Percentiles rank a stretch among this genome's conserved stretches.
These are phyloP conservation scores for Jamesozyma piceae DNA, from an alignment of 805 yeast genomes.

Conservation along the genomic window DNA sequence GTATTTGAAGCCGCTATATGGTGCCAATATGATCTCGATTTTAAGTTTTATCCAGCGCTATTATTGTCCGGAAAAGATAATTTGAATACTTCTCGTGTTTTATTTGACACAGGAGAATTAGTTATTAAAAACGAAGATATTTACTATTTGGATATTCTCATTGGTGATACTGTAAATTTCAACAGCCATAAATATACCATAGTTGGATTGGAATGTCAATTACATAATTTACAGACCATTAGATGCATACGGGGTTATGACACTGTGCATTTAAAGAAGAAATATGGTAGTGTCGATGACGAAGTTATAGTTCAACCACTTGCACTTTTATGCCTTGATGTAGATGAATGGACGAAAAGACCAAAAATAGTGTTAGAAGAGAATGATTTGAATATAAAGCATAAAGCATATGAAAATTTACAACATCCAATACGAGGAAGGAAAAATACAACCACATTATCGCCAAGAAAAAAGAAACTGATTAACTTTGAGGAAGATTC, in stretches of 20 bases:
- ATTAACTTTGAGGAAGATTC: neutral
- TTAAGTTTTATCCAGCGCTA: slow-evolving; percentile 41
- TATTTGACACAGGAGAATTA: slow-evolving; percentile 17
- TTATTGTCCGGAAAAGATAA: slow-evolving; percentile 17
- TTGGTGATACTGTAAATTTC: slow-evolving; percentile 45
- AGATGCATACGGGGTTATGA: slow-evolving; percentile 57
- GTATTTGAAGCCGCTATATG: slow-evolving; percentile 37
- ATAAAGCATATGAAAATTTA: slow-evolving; percentile 10
- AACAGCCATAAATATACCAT: slow-evolving; percentile 33
- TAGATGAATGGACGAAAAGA: slow-evolving; percentile 30
- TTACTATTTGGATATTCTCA: slow-evolving; percentile 41
- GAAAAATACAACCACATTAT: slow-evolving; percentile 7
- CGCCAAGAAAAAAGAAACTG: slow-evolving; percentile 6
- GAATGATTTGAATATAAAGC: slow-evolving; percentile 3
- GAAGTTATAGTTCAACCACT: slow-evolving; percentile 18
- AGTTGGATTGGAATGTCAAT: slow-evolving; percentile 35
- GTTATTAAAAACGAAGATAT: slow-evolving; percentile 25
- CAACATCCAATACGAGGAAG: slow-evolving; percentile 19
- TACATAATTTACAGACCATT: slow-evolving; percentile 25
- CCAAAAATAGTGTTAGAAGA: slow-evolving; percentile 23
- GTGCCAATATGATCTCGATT: slow-evolving; percentile 40
- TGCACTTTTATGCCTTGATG: slow-evolving; percentile 27
- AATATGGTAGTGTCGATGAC: slow-evolving; percentile 14
- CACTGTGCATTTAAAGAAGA: slow-evolving; percentile 33
- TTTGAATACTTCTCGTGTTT: slow-evolving; percentile 7